Base-by-base conservation (phyloP, 495 filamentous ascomycete genomes). In the Daldinia caldariorum region DNA sequence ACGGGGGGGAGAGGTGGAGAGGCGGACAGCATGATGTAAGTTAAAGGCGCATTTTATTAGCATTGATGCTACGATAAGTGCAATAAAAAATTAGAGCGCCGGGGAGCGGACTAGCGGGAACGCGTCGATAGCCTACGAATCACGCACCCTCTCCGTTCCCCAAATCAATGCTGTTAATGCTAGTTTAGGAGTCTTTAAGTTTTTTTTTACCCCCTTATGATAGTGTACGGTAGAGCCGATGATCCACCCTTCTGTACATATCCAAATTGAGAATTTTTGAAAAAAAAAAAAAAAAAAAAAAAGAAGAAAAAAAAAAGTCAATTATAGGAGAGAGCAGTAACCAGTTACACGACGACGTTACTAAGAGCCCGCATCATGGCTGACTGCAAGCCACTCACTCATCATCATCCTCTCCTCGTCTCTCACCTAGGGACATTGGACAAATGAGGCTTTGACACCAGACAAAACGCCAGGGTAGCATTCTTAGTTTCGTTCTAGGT, bases 91-190 rank as follows among this genome's bases (percentile, higher is more conserved):
- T 26, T 26, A 26, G 3, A 55, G 38, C 26, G 22, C 29, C 56
- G 63, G 31, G 65, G 61, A 61, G 70, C 58, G 70, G 70, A 55
- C 47, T 58, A 2, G 61, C 65, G 70, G 70, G 70, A 41, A 61
- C 70, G 45, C 61, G 61, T 66, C 32, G 54, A 56, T 45, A 54
- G 57, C 26, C 29, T 49, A 14, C 29, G 22, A 32, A 38, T 58
- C 51, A 58, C 31, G 51, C 61, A 57, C 16, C 69, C 59, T 63
- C 61, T 63, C 61, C 37, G n/a, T 53, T 72, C 65, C 38, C 70
- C 70, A 72, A 70, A 47, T 62, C 51, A 9, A 9, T 26, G 49
- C 14, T 61, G 47, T 53, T 61, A 58, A 65, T 57, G 29, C 35
- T 26, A 3, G 0, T 20, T 58, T n/a, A 6, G 26, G 22, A 10